A percentile compares a stretch with the other conserved stretches of the same genome.
Evolutionary conservation across 345 rosid species (phyloP).

Genomic region (Durio zibethinus): DNA sequence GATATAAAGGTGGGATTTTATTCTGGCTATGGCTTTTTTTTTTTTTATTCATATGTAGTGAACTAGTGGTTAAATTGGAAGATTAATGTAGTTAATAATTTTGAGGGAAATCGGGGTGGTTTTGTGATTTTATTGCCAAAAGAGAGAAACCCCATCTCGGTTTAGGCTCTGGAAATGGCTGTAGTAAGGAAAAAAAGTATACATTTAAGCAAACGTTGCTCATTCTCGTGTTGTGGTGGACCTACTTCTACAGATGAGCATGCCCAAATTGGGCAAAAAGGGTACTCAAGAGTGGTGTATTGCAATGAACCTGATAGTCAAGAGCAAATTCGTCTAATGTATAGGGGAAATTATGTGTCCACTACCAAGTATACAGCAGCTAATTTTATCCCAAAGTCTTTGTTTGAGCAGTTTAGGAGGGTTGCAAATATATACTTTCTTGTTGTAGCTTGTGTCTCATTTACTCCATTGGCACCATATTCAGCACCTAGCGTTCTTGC

Average conservation of each 20-base stretch:
- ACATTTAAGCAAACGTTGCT: constrained; percentile 51
- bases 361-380: constrained; percentile 71
- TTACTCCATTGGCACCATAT: constrained; percentile 87
- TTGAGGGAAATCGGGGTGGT: constrained; percentile 13
- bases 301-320: constrained; percentile 81
- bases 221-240: constrained; percentile 56
- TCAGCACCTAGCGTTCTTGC: constrained; percentile 63
- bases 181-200: constrained; percentile 37
- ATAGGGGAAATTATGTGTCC: constrained; percentile 78
- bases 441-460: constrained; percentile 80
- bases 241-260: constrained; percentile 40
- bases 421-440: constrained; percentile 89
- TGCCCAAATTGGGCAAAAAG: constrained; percentile 59
- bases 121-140: constrained; percentile 9
- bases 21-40: background rate
- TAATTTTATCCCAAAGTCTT: constrained; percentile 87
- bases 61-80: constrained; percentile 1
- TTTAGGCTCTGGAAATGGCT: constrained; percentile 31
- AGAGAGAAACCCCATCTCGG: constrained; percentile 12
- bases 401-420: constrained; percentile 97
- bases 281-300: constrained; percentile 78
- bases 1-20: background rate
- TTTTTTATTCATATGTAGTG: background rate
- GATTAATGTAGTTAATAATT: constrained; percentile 16
- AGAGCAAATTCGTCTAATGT: constrained; percentile 51